Percentiles rank a stretch among this genome's conserved stretches.
Evolutionary conservation across 2,329 filamentous ascomycete species (phyloP).

Genomic region (Helotiales sp.): DNA sequence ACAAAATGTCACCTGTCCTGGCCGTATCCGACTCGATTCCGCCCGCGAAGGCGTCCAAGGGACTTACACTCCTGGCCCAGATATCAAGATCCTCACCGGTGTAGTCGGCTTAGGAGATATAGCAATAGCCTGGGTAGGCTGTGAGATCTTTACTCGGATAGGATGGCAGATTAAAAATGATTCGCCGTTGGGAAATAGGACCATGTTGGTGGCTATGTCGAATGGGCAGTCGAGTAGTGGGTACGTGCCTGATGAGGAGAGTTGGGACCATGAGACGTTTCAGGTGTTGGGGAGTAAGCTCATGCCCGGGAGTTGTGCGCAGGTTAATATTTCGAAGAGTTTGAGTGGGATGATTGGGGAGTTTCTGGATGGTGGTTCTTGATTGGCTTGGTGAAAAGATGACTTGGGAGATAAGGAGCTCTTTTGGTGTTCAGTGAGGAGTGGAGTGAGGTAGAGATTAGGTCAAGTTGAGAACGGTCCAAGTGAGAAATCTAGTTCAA

Average conservation of each 20-base stretch:
- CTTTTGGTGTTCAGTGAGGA: no score
- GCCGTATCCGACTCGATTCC: neutral
- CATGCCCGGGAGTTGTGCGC: neutral
- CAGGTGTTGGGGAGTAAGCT: constrained; percentile 2
- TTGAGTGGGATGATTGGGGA: no score
- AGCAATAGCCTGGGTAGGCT: neutral
- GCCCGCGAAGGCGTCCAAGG: neutral
- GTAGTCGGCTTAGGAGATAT: neutral
- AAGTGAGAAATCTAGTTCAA: no score
- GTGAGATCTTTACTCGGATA: neutral
- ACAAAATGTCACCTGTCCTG: neutral
- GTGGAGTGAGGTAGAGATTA: no score
- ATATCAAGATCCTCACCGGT: neutral
- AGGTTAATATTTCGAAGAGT: neutral
- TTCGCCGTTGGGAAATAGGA: neutral
- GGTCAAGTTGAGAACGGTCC: no score
- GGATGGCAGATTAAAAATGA: neutral
- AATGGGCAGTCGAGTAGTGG: neutral
- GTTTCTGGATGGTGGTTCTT: no score
- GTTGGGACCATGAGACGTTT: neutral
- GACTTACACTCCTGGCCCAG: neutral
- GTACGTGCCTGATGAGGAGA: neutral
- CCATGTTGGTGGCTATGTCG: neutral
- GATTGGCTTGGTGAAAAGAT: no score
- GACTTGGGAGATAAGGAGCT: no score